Conservation (phyloP, 2,329 filamentous ascomycete species). For the Leptodontidium sp. region DNA sequence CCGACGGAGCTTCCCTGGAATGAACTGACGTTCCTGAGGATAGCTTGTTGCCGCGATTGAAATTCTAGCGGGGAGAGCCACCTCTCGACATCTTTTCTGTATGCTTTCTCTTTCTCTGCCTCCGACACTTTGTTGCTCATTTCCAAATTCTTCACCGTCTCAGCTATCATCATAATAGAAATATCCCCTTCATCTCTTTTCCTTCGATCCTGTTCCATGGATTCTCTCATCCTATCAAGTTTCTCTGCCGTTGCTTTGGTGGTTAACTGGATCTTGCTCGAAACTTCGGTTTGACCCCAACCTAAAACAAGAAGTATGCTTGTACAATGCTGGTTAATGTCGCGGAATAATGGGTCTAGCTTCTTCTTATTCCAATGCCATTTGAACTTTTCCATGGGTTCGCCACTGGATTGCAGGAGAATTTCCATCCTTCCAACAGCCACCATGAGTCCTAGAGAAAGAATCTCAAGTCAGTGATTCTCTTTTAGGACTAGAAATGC, state of each 20-base stretch:
- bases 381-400: constrained; percentile 27
- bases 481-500: too few species aligned
- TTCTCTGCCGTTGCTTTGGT: constrained; percentile 19
- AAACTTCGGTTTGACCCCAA: constrained; percentile 13
- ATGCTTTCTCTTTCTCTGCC: constrained; percentile 10
- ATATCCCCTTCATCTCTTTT: not conserved
- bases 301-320: constrained; percentile 17
- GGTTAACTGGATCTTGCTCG: constrained; percentile 15
- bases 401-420: constrained; percentile 16
- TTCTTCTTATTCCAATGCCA: constrained; percentile 34
- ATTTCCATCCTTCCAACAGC: constrained; percentile 22
- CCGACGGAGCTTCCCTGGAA: constrained; percentile 8
- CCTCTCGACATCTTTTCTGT: constrained; percentile 31
- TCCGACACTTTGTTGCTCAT: constrained; percentile 11
- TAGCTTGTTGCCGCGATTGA: constrained; percentile 26
- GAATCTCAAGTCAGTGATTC: too few species aligned
- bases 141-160: constrained; percentile 1
- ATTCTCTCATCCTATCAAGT: not conserved
- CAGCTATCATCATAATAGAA: constrained; percentile 11
- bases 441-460: constrained; percentile 6
- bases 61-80: constrained; percentile 35
- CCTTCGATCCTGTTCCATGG: not conserved
- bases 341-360: constrained; percentile 24
- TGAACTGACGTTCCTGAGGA: not conserved
- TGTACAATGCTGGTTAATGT: constrained; percentile 26